phyloP scores from a whole-genome alignment of 2,329 filamentous ascomycete species.

The Penicillium sp. region DNA sequence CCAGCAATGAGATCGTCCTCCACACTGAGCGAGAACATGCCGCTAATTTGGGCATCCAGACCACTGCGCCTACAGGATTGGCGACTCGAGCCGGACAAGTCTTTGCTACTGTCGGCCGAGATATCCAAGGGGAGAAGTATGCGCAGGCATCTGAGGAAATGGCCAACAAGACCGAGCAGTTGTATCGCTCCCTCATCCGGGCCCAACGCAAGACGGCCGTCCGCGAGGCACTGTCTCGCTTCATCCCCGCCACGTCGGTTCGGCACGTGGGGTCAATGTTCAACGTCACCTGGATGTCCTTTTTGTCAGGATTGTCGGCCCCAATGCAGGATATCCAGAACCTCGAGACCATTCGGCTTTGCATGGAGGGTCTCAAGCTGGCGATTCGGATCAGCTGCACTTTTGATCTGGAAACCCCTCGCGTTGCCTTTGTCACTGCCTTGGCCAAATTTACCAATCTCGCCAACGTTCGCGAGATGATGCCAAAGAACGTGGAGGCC shows the following conservation, averaged over 20 bases:
- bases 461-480: constrained; percentile 93
- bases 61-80: constrained; percentile 66
- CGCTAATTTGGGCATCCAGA: constrained; percentile 70
- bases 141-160: constrained; percentile 96
- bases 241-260: constrained; percentile 90
- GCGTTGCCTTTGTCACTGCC: constrained; percentile 92
- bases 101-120: constrained; percentile 86
- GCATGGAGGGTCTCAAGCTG: constrained; percentile 92
- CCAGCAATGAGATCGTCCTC: constrained; percentile 87
- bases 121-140: constrained; percentile 89
- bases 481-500: constrained; percentile 94
- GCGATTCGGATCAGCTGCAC: constrained; percentile 90
- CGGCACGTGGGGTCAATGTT: constrained; percentile 98
- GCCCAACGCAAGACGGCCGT: constrained; percentile 81
- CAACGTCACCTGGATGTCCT: constrained; percentile 98
- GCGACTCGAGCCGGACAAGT: constrained; percentile 85
- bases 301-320: constrained; percentile 89
- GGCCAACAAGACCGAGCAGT: constrained; percentile 73
- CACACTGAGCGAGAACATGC: constrained; percentile 89
- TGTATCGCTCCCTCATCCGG: constrained; percentile 91
- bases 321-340: constrained; percentile 94
- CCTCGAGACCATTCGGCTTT: constrained; percentile 85
- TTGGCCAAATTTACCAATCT: constrained; percentile 93
- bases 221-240: constrained; percentile 67
- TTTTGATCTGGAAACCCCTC: constrained; percentile 89